These are phyloP conservation scores for Ogataea haglerorum DNA, from an alignment of 805 yeast species.

Conservation along the genomic window DNA sequence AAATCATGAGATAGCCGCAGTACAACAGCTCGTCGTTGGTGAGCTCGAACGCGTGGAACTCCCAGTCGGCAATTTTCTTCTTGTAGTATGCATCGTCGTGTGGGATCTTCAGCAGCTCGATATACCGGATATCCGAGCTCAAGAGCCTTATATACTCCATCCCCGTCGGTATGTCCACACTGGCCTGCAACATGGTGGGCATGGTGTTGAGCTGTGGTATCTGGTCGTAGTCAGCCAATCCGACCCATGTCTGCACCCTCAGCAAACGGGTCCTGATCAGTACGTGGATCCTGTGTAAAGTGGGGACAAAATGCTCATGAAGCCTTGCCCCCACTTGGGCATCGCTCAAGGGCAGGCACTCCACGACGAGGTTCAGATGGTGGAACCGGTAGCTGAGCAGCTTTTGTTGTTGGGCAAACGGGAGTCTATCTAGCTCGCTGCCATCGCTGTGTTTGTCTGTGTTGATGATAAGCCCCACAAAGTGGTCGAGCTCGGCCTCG, in stretches of 20 bases:
- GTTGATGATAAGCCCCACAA: constrained; percentile 23
- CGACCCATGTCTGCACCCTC: constrained; percentile 42
- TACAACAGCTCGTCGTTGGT: constrained; percentile 62
- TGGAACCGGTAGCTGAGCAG: constrained; percentile 26
- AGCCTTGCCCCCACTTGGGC: not conserved
- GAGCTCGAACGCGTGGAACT: constrained; percentile 66
- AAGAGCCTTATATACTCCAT: constrained; percentile 11
- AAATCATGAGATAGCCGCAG: constrained; percentile 55
- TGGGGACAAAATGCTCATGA: constrained; percentile 6
- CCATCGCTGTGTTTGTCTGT: constrained; percentile 1
- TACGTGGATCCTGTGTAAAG: constrained; percentile 5
- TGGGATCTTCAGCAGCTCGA: constrained; percentile 23
- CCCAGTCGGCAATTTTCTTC: constrained; percentile 52
- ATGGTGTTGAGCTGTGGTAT: constrained; percentile 33
- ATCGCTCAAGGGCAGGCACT: constrained; percentile 9
- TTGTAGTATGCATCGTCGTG: constrained; percentile 24
- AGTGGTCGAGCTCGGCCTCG: constrained; percentile 23
- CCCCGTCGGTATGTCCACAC: not conserved
- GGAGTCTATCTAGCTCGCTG: constrained; percentile 7
- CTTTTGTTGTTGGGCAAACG: constrained; percentile 4
- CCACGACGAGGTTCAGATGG: constrained; percentile 27
- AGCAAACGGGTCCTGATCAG: constrained; percentile 27
- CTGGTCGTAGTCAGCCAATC: constrained; percentile 27
- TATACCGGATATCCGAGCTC: constrained; percentile 30
- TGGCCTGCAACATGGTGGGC: constrained; percentile 27